Percentiles rank a stretch among this genome's conserved stretches.
phyloP scores from a whole-genome alignment of 805 yeast species.

The Helenozyma rhizophorensis region DNA sequence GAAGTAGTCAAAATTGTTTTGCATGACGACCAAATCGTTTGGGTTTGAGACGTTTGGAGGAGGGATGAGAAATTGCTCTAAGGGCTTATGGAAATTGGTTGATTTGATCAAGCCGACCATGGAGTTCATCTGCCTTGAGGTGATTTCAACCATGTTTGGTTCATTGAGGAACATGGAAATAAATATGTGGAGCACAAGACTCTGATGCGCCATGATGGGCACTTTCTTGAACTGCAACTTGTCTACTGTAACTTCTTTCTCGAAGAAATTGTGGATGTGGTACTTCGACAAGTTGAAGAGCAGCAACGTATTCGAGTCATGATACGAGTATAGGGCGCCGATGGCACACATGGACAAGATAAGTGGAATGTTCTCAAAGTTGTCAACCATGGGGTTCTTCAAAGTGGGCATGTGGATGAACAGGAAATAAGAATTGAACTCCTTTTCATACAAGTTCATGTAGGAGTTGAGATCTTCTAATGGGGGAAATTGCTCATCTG shows the following conservation, averaged over 20 bases:
- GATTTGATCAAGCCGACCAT: constrained; percentile 52
- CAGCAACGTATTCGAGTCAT: constrained; percentile 69
- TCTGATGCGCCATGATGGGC: constrained; percentile 54
- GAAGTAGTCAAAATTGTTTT: constrained; percentile 46
- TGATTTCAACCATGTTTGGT: constrained; percentile 44
- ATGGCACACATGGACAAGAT: constrained; percentile 78
- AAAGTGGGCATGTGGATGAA: constrained; percentile 71
- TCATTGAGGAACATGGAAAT: constrained; percentile 55
- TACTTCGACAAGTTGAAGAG: constrained; percentile 64
- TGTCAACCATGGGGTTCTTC: constrained; percentile 35
- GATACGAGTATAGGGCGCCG: constrained; percentile 84
- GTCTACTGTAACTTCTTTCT: constrained; percentile 41
- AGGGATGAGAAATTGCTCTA: constrained; percentile 29
- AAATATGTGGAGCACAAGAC: constrained; percentile 52
- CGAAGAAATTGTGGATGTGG: constrained; percentile 64
- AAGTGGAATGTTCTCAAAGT: constrained; percentile 55
- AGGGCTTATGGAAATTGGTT: constrained; percentile 48
- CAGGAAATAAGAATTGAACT: constrained; percentile 79
- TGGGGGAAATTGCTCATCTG: constrained; percentile 64
- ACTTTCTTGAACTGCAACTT: constrained; percentile 49
- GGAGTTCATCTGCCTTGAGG: constrained; percentile 50
- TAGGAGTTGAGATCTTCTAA: constrained; percentile 74
- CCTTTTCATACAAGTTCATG: constrained; percentile 66
- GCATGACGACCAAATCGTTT: constrained; percentile 24
- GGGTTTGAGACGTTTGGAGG: constrained; percentile 19